Evolutionary conservation across 129 eudicot species (phyloP), one percentile per base, ranked within the genome.

Genomic region (Flaveria brownii): DNA sequence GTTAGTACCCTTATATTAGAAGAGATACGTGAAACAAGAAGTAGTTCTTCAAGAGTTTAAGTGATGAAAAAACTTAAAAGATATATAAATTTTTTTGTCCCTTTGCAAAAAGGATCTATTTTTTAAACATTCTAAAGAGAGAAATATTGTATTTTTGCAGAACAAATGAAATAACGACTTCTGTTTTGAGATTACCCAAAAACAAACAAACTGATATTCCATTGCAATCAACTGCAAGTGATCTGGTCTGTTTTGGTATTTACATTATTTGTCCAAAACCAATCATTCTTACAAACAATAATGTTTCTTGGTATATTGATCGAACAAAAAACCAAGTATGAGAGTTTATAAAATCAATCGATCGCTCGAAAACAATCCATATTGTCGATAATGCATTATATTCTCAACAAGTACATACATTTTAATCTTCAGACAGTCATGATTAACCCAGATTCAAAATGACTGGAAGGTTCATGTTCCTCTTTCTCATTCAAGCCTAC

Each of bases 401-500:
- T 55, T 68, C 7, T 45, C 82, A 78, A 59, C 49, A 59, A 59
- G 61, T 78, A 78, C 82, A 64, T 73, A 79, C 83, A 80, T 17
- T n/a, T 41, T 8, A 73, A 80, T 73, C 16, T 63, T 33, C 78
- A 80, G 28, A 41, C 67, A 52, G 57, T 81, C 77, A 86, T 72
- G 36, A 81, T 60, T 86, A 83, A 77, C 63, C 88, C 73, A 85
- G 90, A 67, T 68, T 84, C 80, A 66, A 65, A 67, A 84, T 86
- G 84, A 22, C 75, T 75, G 7, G 86, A 83, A 75, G 83, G 18
- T n/a, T 86, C 85, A 75, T 68, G 68, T 47, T 85, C 92, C 54
- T 85, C 89, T 16, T 56, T 83, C 45, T 85, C 88, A n/a, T 78
- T 56, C 60, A 91, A 77, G 46, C 65, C 82, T 66, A 75, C 65